These are phyloP conservation scores for Aspergillus pseudoglaucus DNA, from an alignment of 2,329 filamentous ascomycete genomes.

Conservation along the genomic window DNA sequence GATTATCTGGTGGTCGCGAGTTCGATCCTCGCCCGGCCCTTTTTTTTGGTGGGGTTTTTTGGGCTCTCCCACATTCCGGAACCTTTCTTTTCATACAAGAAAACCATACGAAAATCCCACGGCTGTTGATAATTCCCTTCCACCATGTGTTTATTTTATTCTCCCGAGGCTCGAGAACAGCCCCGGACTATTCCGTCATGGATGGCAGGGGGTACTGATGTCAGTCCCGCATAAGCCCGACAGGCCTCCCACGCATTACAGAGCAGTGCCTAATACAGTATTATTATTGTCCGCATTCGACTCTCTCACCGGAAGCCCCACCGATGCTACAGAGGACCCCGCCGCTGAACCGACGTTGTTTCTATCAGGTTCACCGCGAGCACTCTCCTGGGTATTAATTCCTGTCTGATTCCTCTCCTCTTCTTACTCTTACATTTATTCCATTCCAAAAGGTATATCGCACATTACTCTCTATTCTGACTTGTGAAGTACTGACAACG, in stretches of 20 bases:
- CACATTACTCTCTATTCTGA: slow-evolving; percentile 1
- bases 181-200: slow-evolving; percentile 25
- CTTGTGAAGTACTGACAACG: too few relatives aligned
- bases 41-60: neutral
- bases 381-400: neutral
- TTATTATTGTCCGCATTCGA: slow-evolving; percentile 1
- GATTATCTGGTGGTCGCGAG: neutral
- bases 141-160: slow-evolving; percentile 1
- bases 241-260: slow-evolving; percentile 3
- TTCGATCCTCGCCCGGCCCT: neutral
- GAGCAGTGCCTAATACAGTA: neutral
- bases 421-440: slow-evolving; percentile 3
- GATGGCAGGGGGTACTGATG: slow-evolving; percentile 23
- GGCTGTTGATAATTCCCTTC: slow-evolving; percentile 13
- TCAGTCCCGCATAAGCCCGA: slow-evolving; percentile 40
- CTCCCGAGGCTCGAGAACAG: slow-evolving; percentile 19
- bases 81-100: neutral
- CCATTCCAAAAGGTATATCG: neutral
- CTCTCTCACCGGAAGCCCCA: slow-evolving; percentile 25
- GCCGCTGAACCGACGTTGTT: slow-evolving; percentile 11
- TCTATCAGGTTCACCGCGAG: slow-evolving; percentile 16
- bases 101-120: slow-evolving; percentile 6
- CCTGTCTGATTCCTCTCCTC: neutral
- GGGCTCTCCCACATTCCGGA: neutral
- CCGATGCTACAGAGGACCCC: slow-evolving; percentile 17